Conservation (phyloP, 75 land plant species). For the Selaginella tamariscina region DNA sequence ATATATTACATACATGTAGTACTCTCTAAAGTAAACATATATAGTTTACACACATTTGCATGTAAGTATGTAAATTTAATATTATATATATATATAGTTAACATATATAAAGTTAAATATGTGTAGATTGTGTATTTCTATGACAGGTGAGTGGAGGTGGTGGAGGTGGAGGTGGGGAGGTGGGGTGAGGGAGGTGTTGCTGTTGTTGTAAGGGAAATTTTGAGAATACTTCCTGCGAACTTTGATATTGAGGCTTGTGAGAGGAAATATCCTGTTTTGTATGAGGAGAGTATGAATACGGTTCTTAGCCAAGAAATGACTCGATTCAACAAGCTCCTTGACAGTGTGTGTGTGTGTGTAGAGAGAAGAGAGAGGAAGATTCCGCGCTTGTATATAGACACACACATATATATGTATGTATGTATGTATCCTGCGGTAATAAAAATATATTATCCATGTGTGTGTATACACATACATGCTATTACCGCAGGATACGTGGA, state of each 20-base stretch:
- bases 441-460: neutral
- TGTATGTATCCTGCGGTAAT: neutral
- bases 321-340: slow-evolving; percentile 35
- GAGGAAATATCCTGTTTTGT: slow-evolving; percentile 32
- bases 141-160: slow-evolving; percentile 10
- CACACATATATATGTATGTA: no score
- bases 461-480: neutral
- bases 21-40: no score
- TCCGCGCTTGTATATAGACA: no score
- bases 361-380: no score
- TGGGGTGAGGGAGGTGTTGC: slow-evolving; percentile 21
- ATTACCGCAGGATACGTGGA: slow-evolving; percentile 23
- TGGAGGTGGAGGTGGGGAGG: slow-evolving; percentile 17
- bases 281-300: slow-evolving; percentile 39
- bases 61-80: no score
- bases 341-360: slow-evolving; percentile 13
- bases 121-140: no score
- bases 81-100: no score
- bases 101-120: no score
- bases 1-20: no score
- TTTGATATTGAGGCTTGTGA: slow-evolving; percentile 39
- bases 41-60: no score
- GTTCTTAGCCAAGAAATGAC: slow-evolving; percentile 39
- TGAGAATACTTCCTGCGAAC: slow-evolving; percentile 21
- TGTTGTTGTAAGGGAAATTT: slow-evolving; percentile 18